phyloP scores from a whole-genome alignment of 2,329 filamentous ascomycete species.

The Neonectria neomacrospora region DNA sequence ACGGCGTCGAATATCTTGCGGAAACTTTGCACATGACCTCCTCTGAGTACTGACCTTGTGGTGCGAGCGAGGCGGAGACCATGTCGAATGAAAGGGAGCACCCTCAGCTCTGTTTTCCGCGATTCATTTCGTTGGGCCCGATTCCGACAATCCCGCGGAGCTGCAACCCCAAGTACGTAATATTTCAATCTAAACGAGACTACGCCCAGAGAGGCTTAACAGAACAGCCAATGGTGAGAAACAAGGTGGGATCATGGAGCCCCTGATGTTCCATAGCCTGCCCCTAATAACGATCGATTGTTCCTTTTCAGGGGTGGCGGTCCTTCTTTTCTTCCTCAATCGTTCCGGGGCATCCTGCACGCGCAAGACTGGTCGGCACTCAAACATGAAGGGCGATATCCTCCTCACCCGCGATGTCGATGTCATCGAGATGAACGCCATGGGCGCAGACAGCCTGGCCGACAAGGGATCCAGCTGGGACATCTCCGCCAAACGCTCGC shows the following conservation, averaged over 20 bases:
- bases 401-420: conserved; percentile 35
- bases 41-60: not conserved
- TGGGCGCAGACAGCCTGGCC: conserved; percentile 13
- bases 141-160: not conserved
- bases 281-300: not conserved
- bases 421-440: conserved; percentile 32
- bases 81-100: not conserved
- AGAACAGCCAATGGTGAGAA: not conserved
- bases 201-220: not conserved
- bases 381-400: conserved; percentile 34
- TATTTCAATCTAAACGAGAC: not conserved
- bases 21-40: no score
- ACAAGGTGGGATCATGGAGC: not conserved
- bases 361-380: not conserved
- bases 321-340: not conserved
- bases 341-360: not conserved
- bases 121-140: not conserved
- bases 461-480: conserved; percentile 29
- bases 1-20: no score
- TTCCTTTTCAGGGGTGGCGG: not conserved
- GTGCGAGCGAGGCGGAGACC: not conserved
- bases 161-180: not conserved
- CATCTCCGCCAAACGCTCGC: conserved; percentile 19
- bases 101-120: not conserved
- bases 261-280: not conserved